phyloP scores from a whole-genome alignment of 2,329 filamentous ascomycete species.

The Nemania abortiva region DNA sequence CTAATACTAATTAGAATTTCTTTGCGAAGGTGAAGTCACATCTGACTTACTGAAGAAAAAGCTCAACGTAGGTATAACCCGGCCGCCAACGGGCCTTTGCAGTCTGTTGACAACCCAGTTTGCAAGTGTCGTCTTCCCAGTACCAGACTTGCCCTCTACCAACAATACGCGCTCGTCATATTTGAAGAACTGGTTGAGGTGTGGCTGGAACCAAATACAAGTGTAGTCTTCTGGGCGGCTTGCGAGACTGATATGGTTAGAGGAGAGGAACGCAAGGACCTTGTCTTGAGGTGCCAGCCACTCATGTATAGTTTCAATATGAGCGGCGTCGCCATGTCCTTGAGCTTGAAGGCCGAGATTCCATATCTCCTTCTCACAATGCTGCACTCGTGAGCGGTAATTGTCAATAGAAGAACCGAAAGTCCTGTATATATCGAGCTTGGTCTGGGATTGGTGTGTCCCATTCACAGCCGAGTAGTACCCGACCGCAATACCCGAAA shows the following conservation, averaged over 20 bases:
- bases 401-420: slow-evolving; percentile 35
- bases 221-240: slow-evolving; percentile 37
- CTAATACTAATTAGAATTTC: slow-evolving; percentile 6
- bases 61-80: slow-evolving; percentile 32
- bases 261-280: slow-evolving; percentile 36
- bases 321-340: slow-evolving; percentile 33
- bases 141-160: slow-evolving; percentile 34
- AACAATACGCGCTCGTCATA: slow-evolving; percentile 33
- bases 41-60: slow-evolving; percentile 37
- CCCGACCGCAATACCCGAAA: slow-evolving; percentile 35
- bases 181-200: slow-evolving; percentile 39
- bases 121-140: slow-evolving; percentile 37
- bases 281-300: slow-evolving; percentile 39
- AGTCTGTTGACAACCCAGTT: slow-evolving; percentile 38
- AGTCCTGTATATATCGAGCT: slow-evolving; percentile 34
- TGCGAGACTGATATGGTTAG: slow-evolving; percentile 38
- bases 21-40: neutral
- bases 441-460: slow-evolving; percentile 19
- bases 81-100: slow-evolving; percentile 33
- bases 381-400: slow-evolving; percentile 33
- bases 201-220: slow-evolving; percentile 38
- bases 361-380: slow-evolving; percentile 35
- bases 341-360: slow-evolving; percentile 35
- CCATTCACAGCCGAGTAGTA: slow-evolving; percentile 34
- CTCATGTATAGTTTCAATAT: slow-evolving; percentile 33